A percentile compares a stretch with the other conserved stretches of the same genome.
These are phyloP conservation scores for Xylaria scruposa DNA, from an alignment of 495 filamentous ascomycete species.

Conservation along the genomic window DNA sequence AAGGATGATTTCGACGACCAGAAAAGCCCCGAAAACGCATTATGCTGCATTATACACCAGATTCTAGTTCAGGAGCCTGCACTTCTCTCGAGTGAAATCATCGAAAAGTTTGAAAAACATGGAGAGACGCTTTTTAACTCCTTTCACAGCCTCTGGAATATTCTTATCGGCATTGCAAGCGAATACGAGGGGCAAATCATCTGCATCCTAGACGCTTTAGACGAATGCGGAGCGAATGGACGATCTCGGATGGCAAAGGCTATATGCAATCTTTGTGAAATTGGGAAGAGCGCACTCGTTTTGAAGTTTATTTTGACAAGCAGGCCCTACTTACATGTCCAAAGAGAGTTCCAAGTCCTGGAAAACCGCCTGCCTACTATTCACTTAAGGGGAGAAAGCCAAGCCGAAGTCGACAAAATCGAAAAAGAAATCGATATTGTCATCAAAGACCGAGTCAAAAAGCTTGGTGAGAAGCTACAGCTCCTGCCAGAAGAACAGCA, in stretches of 20 bases:
- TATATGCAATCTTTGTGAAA: not conserved
- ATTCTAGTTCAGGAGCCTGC: slow-evolving; percentile 43
- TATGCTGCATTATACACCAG: not conserved
- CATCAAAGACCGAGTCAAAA: slow-evolving; percentile 39
- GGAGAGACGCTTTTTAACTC: slow-evolving; percentile 34
- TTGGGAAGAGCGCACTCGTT: not conserved
- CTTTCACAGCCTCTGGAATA: slow-evolving; percentile 50
- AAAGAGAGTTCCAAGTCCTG: slow-evolving; percentile 37
- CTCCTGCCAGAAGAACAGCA: no score
- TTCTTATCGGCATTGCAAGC: slow-evolving; percentile 41
- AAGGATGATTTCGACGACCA: slow-evolving; percentile 56
- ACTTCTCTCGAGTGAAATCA: slow-evolving; percentile 40
- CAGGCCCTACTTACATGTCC: slow-evolving; percentile 53
- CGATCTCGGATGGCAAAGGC: slow-evolving; percentile 13
- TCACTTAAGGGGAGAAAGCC: slow-evolving; percentile 45
- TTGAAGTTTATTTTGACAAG: slow-evolving; percentile 59
- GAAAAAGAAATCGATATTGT: slow-evolving; percentile 51
- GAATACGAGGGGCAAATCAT: slow-evolving; percentile 53
- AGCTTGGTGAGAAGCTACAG: slow-evolving; percentile 31
- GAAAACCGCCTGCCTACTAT: slow-evolving; percentile 40
- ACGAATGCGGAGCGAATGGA: slow-evolving; percentile 43
- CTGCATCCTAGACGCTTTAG: slow-evolving; percentile 57
- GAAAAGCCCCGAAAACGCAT: slow-evolving; percentile 33
- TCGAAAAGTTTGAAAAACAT: slow-evolving; percentile 32
- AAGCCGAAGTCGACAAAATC: slow-evolving; percentile 45